Conservation (phyloP, 83 land plant species). For the Larix sibirica region DNA sequence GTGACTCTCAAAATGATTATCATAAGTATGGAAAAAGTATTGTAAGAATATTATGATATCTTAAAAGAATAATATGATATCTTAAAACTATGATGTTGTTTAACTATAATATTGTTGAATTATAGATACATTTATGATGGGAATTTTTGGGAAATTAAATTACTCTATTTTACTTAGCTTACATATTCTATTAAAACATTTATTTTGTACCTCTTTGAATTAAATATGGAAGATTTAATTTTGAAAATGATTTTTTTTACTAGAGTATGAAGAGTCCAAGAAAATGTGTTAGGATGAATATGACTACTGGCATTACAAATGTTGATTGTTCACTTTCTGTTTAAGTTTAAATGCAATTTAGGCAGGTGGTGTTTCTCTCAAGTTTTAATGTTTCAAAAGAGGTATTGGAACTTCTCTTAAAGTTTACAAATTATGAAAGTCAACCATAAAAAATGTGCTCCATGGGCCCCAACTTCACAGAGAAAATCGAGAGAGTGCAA, state of each 20-base stretch:
- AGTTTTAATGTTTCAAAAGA: background rate
- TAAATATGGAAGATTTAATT: background rate
- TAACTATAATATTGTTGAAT: too few relatives aligned
- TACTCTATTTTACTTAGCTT: background rate
- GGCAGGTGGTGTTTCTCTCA: constrained; percentile 19
- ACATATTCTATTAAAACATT: background rate
- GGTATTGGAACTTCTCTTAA: background rate
- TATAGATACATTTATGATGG: background rate
- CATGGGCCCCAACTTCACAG: constrained; percentile 42
- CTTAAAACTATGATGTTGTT: too few relatives aligned
- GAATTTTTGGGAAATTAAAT: too few relatives aligned
- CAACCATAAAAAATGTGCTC: background rate
- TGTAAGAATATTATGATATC: too few relatives aligned
- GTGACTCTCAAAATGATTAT: too few relatives aligned
- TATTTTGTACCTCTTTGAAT: background rate
- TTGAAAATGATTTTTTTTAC: background rate
- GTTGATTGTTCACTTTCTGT: constrained; percentile 61
- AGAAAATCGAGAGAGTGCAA: constrained; percentile 38
- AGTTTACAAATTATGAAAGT: background rate
- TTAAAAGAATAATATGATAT: too few relatives aligned
- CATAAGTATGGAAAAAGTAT: too few relatives aligned
- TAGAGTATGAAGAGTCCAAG: constrained; percentile 50
- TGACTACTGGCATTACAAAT: constrained; percentile 21
- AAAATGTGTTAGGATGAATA: constrained; percentile 49
- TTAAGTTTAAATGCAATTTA: constrained; percentile 40